Base-by-base conservation (phyloP, 2,329 filamentous ascomycete species). In the Pseudopyrenochaeta lycopersici region DNA sequence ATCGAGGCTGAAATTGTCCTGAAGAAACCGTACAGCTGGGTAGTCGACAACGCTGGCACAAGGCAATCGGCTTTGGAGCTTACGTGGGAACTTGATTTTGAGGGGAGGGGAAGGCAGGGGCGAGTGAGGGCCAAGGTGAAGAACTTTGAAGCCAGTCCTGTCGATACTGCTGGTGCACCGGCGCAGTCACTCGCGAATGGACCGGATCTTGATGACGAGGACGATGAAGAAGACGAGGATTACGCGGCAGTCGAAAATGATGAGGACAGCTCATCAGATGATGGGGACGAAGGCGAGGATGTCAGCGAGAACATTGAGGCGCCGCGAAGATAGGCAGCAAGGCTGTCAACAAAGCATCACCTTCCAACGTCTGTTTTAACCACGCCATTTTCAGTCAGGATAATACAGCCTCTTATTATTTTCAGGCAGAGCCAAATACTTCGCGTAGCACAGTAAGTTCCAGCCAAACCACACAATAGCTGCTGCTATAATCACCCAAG, bases 11-110 rank as follows among this genome's bases (percentile, higher is more conserved):
- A 72, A 35, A 70, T 81, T 2, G 63, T 80, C 1, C 64, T 81
- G 29, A 80, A 80, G 41, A 67, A 72, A 4, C 76, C 77, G 1
- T 81, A 78, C 46, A 70, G 63, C 4, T 82, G 79, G 79, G 65
- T 80, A 1, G 72, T 73, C 4, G 70, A 73, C 15, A 75, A 78
- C 20, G 74, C 74, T 7, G 63, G 68, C 17, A 70, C 68, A 12
- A 60, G 56, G 9, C 74, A 75, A 40, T 68, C 70, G 1, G 62
- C 12, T 44, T 57, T 81, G 20, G 70, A 70, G 30, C 58, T 81
- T 32, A 72, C 77, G 4, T 81, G 79, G 79, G 71, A 56, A 31
- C 53, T 82, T 41, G 73, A 77, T 47, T 80, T 81, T 47, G 67
- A 74, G 7, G 74, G 72, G 0, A 72, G 70, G 40, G 77, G 76